A percentile compares a stretch with the other conserved stretches of the same genome.
These are phyloP conservation scores for Apiospora aurea DNA, from an alignment of 2,329 filamentous ascomycete genomes.

Conservation along the genomic window DNA sequence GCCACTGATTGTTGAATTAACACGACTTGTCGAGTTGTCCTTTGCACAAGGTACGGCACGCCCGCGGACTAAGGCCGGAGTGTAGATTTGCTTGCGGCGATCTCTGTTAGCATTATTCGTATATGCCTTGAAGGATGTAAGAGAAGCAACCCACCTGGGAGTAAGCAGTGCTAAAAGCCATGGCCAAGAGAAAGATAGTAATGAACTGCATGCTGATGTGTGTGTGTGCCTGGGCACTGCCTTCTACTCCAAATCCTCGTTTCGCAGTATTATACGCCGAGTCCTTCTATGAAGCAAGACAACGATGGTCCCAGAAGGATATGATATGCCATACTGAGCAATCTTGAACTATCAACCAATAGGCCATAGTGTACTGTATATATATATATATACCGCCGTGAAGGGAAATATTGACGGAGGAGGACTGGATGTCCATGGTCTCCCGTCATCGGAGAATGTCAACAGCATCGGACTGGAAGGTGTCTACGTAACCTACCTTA, in stretches of 20 bases:
- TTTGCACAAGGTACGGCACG: neutral
- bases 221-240: neutral
- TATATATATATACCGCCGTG: neutral
- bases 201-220: constrained; percentile 25
- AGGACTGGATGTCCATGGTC: neutral
- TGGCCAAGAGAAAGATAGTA: constrained; percentile 6
- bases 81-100: neutral
- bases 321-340: neutral
- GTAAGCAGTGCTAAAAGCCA: constrained; percentile 13
- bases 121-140: neutral
- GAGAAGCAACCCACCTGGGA: constrained; percentile 23
- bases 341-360: neutral
- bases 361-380: neutral
- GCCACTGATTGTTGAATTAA: neutral
- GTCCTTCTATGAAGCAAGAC: neutral
- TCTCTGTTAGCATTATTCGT: neutral
- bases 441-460: too few species aligned
- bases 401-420: neutral
- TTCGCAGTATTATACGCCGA: neutral
- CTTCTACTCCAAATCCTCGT: neutral
- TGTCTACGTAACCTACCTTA: constrained; percentile 8
- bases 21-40: neutral
- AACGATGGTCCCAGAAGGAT: neutral
- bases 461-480: neutral
- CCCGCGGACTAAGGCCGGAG: neutral